Evolutionary conservation across 306 rosid genomes (phyloP), one percentile per base, ranked within the genome.

Genomic region (Sicyos edulis): DNA sequence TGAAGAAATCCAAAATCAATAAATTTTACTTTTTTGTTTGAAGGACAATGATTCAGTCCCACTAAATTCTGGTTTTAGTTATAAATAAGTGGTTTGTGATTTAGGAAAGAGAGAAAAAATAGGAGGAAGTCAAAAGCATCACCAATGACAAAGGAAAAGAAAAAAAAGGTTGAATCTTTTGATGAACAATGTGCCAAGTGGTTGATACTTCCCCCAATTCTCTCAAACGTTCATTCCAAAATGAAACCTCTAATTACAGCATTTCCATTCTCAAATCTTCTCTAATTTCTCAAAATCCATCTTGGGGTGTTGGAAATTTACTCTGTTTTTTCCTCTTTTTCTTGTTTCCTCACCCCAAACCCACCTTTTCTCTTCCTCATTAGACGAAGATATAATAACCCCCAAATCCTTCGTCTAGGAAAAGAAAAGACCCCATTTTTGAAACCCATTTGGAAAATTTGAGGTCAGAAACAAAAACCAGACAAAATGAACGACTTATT

Each of bases 401-500:
- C 17, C 2, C 10, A 42, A 12, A 1, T 16, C 10, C 16, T 47
- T 47, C 52, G 52, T 47, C 52, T 47, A 12, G 52, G 52, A 10
- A 47, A 47, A 47, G 52, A 47, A 47, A 47, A 47, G 52, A 47
- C 16, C 52, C 15, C 11, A 40, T 26, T 3, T 26, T 26, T 26
- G 32, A 37, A 7, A 1, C n/a, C 17, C n/a, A n/a, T n/a, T n/a
- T n/a, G n/a, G n/a, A n/a, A n/a, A n/a, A n/a, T n/a, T n/a, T n/a
- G n/a, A n/a, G n/a, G 10, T 10, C n/a, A n/a, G n/a, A n/a, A n/a
- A n/a, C n/a, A n/a, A n/a, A n/a, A n/a, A n/a, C n/a, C n/a, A 6
- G 10, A 60, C 57, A 89, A 83, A 54, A 89, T 95, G 99, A 95
- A 95, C 55, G 99, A 91, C 61, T 66, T 95, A 29, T 86, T 95